Base-by-base conservation (phyloP, 257 asterid genomes). In the Ocimum tenuiflorum region DNA sequence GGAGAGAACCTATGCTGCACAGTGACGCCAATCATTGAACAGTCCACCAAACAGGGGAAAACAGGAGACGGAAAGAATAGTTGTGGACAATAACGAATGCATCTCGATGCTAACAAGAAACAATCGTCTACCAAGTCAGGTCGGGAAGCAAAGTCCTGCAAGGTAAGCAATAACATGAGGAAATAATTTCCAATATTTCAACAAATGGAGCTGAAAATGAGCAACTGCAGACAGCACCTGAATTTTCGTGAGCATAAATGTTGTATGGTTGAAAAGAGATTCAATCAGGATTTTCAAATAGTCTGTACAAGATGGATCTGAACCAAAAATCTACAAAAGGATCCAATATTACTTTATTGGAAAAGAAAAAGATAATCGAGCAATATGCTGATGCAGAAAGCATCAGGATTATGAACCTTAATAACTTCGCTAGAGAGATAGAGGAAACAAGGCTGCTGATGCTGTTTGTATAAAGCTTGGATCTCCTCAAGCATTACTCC, bases 71-170 rank as follows among this genome's bases (percentile, higher is more conserved):
- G 90, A 42, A 90, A 89, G 79, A 94, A 86, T 65, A 94, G 66
- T 51, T 84, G 96, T 65, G 99, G 99, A 64, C 99, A 94, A 75
- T 94, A 94, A n/a, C 97, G 95, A 72, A 94, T 90, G 70, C 99
- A 90, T 77, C 99, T 85, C 27, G 99, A 94, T 29, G 95, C 96
- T 83, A 94, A 80, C 85, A 94, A 77, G 82, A 90, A 94, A 74
- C 99, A 94, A 78, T 90, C 99, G 70, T 94, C 97, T 52, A 89
- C 99, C 74, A 89, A 80, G 80, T 92, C 99, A 36, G 99, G 97
- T 47, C 95, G 83, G 60, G 94, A 73, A 67, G 89, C 76, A 67
- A 92, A 90, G 72, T 94, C 96, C 94, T 86, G 75, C 58, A 33
- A 61, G 63, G 57, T 48, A 55, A 33, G 71, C 60, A 73, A 59